Base-by-base conservation (phyloP, 495 filamentous ascomycete species). In the Articulospora tetracladia region DNA sequence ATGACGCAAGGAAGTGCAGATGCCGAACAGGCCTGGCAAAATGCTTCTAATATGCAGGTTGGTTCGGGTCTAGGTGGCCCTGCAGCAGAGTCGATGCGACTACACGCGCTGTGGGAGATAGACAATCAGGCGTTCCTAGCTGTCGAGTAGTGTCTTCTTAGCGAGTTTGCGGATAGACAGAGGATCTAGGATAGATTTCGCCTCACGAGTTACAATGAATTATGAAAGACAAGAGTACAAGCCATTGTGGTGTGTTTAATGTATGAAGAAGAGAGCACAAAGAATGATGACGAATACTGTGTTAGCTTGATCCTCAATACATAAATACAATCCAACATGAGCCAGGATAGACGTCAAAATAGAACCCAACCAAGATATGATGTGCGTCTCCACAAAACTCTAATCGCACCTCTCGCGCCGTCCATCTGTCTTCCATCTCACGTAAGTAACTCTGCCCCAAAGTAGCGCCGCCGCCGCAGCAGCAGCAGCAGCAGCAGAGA, bases 31-130 rank as follows among this genome's bases (percentile, higher is more conserved):
- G 50, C 23, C 28, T 53, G 22, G 23, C 25, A 53, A 19, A 53
- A 53, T 30, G 50, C 50, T 11, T 51, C 48, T 2, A 51, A 51
- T n/a, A 51, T 51, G 48, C 6, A 24, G n/a, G 48, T 44, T n/a
- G 48, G 48, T n/a, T 22, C 22, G n/a, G 25, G 25, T 7, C 7
- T 51, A 26, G 22, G 15, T 7, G 22, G 22, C 12, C 22, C 22
- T 24, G 25, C 25, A 28, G 48, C 22, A 8, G 48, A 51, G 11
- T 23, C 48, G 4, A 28, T 28, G 22, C 6, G 25, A n/a, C 4
- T 51, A 6, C 48, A 25, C 6, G 48, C 48, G 25, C 22, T 28
- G 11, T 51, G 25, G 22, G 48, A 51, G 20, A 28, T 51, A 15
- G 48, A 51, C n/a, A 51, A 51, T n/a, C 22, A 51, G n/a, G 48